Percentiles rank a stretch among this genome's conserved stretches.
Evolutionary conservation across 768 basidiomycete genomes (phyloP).

Genomic region (Leccinum obscurum): DNA sequence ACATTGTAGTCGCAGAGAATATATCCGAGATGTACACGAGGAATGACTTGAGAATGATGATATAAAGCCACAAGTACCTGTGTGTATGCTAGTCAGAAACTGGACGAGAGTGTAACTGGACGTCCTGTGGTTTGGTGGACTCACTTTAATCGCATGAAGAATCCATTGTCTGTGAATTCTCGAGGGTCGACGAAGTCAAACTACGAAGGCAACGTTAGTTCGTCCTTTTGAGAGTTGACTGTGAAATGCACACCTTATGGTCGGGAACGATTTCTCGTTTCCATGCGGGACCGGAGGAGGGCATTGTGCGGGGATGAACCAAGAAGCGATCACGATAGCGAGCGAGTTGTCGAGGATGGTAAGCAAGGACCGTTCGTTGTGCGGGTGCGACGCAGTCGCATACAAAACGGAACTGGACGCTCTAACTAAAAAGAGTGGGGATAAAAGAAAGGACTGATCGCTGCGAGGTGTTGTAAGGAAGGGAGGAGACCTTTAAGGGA

Average conservation of each 20-base stretch:
- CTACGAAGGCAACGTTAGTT: slow-evolving; percentile 41
- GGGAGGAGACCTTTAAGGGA: not conserved
- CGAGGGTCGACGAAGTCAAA: slow-evolving; percentile 96
- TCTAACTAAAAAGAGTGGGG: slow-evolving; percentile 24
- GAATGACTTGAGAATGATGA: slow-evolving; percentile 93
- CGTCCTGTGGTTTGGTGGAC: slow-evolving; percentile 17
- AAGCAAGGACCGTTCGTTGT: slow-evolving; percentile 25
- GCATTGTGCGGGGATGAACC: slow-evolving; percentile 22
- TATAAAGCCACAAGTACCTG: slow-evolving; percentile 92
- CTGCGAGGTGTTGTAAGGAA: slow-evolving; percentile 10
- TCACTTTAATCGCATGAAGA: slow-evolving; percentile 84
- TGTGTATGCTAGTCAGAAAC: slow-evolving; percentile 13
- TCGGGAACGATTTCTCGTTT: slow-evolving; percentile 97
- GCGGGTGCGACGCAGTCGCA: slow-evolving; percentile 38
- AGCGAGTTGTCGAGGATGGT: slow-evolving; percentile 25
- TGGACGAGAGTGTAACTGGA: not conserved
- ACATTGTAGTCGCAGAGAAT: slow-evolving; percentile 96
- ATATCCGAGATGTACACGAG: slow-evolving; percentile 97
- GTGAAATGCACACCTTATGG: slow-evolving; percentile 71
- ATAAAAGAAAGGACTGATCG: slow-evolving; percentile 24
- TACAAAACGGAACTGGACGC: slow-evolving; percentile 20
- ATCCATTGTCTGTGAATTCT: slow-evolving; percentile 89
- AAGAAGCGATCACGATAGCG: slow-evolving; percentile 24
- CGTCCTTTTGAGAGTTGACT: not conserved
- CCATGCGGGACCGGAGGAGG: slow-evolving; percentile 74